Conservation (phyloP, 352 stramenopile species). For the Phytophthora agathidicida region DNA sequence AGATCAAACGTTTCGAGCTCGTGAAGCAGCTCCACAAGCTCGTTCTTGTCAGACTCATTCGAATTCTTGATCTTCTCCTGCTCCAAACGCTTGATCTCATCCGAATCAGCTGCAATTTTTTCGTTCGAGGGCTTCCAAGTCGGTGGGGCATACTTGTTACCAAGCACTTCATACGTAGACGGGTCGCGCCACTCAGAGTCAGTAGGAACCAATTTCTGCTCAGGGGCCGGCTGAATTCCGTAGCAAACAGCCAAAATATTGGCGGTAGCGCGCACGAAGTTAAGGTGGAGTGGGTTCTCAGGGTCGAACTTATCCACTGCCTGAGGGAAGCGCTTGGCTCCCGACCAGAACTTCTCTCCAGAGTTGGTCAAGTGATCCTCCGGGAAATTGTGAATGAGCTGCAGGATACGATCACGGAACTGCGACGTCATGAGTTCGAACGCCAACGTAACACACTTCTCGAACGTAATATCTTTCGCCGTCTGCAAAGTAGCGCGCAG, state of each 20-base stretch:
- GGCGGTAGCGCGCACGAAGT: constrained; percentile 80
- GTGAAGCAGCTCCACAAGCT: constrained; percentile 73
- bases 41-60: constrained; percentile 64
- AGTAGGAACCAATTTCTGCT: constrained; percentile 68
- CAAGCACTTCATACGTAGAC: constrained; percentile 66
- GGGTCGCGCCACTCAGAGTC: constrained; percentile 87
- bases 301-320: constrained; percentile 67
- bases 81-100: constrained; percentile 70
- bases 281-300: constrained; percentile 67
- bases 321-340: constrained; percentile 84
- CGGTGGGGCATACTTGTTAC: constrained; percentile 42
- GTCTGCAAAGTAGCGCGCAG: constrained; percentile 64
- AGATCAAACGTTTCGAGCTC: constrained; percentile 71
- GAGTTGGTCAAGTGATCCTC: constrained; percentile 86
- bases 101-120: constrained; percentile 77
- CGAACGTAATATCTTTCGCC: constrained; percentile 63
- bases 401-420: constrained; percentile 91
- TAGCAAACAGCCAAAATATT: constrained; percentile 86
- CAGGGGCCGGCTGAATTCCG: constrained; percentile 70
- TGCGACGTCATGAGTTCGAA: constrained; percentile 77
- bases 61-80: constrained; percentile 72
- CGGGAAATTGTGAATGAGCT: constrained; percentile 86
- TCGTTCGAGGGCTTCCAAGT: constrained; percentile 77
- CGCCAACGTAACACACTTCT: constrained; percentile 73
- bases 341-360: constrained; percentile 86